A percentile compares a stretch with the other conserved stretches of the same genome.
Evolutionary conservation across 257 asterid genomes (phyloP).

Genomic region (Verbascum thapsus): DNA sequence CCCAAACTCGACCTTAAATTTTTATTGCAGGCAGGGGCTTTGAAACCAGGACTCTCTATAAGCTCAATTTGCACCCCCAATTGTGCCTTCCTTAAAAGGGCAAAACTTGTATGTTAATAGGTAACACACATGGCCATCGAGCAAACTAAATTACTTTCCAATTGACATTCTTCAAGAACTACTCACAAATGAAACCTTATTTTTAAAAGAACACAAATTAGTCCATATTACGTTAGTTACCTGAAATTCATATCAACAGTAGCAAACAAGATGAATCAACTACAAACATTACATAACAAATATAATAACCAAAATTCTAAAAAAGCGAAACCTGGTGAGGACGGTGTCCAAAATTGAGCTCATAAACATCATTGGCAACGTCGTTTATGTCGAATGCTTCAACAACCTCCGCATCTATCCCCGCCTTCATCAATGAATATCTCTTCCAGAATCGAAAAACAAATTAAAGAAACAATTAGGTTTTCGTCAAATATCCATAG

Average conservation of each 20-base stretch:
- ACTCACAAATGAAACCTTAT: not conserved
- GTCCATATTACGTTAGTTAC: too few species aligned
- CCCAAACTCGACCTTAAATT: not conserved
- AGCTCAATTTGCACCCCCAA: constrained; percentile 1
- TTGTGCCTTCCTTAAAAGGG: not conserved
- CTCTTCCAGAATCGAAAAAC: constrained; percentile 42
- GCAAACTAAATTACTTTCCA: not conserved
- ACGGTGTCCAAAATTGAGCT: constrained; percentile 90
- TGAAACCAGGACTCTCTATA: not conserved
- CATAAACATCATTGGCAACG: constrained; percentile 86
- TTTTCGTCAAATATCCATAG: not conserved
- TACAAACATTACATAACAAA: not conserved
- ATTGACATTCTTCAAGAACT: not conserved
- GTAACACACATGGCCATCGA: constrained; percentile 3
- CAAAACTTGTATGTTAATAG: not conserved
- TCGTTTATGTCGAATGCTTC: constrained; percentile 94
- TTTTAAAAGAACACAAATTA: not conserved
- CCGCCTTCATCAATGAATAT: constrained; percentile 73
- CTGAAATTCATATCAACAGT: constrained; percentile 1
- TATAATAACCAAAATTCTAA: not conserved
- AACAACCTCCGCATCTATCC: constrained; percentile 68
- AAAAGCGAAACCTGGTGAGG: constrained; percentile 68
- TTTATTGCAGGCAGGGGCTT: not conserved
- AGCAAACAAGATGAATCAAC: constrained; percentile 5
- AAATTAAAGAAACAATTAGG: not conserved